phyloP scores from a whole-genome alignment of 345 rosid genomes.

The Aegle marmelos region DNA sequence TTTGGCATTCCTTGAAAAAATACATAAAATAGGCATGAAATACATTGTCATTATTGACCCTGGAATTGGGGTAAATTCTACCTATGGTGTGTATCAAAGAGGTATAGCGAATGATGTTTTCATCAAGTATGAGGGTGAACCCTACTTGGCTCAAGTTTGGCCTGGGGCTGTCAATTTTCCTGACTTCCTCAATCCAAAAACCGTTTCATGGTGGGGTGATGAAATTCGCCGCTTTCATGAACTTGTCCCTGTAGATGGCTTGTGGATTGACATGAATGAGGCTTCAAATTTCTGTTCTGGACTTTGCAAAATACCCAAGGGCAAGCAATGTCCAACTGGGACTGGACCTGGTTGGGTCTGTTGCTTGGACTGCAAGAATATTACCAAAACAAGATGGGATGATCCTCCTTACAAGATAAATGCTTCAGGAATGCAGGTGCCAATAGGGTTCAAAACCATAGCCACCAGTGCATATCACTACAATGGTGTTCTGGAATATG shows the following conservation, averaged over 20 bases:
- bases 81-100: constrained; percentile 77
- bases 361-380: constrained; percentile 97
- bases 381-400: constrained; percentile 84
- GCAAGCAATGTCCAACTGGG: constrained; percentile 67
- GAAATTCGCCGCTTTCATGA: constrained; percentile 87
- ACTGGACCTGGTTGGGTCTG: constrained; percentile 94
- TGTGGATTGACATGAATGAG: constrained; percentile 98
- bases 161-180: constrained; percentile 96
- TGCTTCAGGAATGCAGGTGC: constrained; percentile 69
- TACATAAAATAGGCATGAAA: constrained; percentile 87
- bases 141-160: constrained; percentile 95
- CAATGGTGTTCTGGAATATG: constrained; percentile 85
- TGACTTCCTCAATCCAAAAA: constrained; percentile 92
- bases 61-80: constrained; percentile 71
- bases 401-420: constrained; percentile 97
- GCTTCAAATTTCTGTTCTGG: constrained; percentile 91
- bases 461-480: constrained; percentile 94
- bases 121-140: constrained; percentile 84
- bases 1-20: constrained; percentile 72
- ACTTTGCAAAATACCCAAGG: constrained; percentile 63
- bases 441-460: constrained; percentile 86
- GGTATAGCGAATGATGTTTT: constrained; percentile 80
- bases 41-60: constrained; percentile 81
- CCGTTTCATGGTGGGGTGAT: constrained; percentile 91
- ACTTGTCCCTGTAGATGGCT: constrained; percentile 83